Evolutionary conservation across 257 asterid genomes (phyloP).

Genomic region (Fraxinus pennsylvanica): DNA sequence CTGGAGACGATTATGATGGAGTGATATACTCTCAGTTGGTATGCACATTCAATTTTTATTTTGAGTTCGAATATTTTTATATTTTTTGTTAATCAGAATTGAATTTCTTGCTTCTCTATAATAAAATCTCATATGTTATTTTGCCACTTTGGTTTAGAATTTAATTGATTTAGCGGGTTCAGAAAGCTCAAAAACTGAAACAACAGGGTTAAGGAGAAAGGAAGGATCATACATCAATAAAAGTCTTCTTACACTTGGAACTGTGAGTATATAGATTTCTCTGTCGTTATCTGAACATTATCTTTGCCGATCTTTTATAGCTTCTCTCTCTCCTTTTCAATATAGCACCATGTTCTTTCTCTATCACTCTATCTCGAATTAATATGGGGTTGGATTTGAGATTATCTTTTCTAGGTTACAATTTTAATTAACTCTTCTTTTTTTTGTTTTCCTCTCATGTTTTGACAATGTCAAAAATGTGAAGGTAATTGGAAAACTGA

Average conservation of each 20-base stretch:
- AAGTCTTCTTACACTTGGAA: conserved; percentile 98
- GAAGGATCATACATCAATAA: conserved; percentile 97
- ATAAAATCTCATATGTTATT: conserved; percentile 9
- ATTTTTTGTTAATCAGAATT: conserved; percentile 3
- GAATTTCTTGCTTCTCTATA: conserved; percentile 10
- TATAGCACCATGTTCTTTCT: background rate
- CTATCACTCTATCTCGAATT: background rate
- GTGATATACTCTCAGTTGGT: conserved; percentile 97
- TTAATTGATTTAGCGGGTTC: conserved; percentile 97
- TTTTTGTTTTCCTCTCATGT: conserved; percentile 9
- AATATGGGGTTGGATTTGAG: background rate
- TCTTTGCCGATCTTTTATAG: background rate
- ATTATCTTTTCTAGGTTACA: background rate
- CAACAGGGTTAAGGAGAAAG: conserved; percentile 91
- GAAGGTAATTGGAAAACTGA: conserved; percentile 96
- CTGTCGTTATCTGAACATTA: conserved; percentile 2
- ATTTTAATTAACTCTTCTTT: background rate
- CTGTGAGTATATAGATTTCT: conserved; percentile 55
- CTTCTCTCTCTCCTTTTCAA: conserved; percentile 16
- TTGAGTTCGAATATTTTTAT: conserved; percentile 10
- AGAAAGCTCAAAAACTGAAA: conserved; percentile 97
- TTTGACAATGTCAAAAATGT: conserved; percentile 25
- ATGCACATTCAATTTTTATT: conserved; percentile 35
- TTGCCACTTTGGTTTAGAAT: conserved; percentile 54
- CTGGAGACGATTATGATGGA: conserved; percentile 95